Conservation (phyloP, 2,329 filamentous ascomycete genomes). For the Exophiala aquamarina region DNA sequence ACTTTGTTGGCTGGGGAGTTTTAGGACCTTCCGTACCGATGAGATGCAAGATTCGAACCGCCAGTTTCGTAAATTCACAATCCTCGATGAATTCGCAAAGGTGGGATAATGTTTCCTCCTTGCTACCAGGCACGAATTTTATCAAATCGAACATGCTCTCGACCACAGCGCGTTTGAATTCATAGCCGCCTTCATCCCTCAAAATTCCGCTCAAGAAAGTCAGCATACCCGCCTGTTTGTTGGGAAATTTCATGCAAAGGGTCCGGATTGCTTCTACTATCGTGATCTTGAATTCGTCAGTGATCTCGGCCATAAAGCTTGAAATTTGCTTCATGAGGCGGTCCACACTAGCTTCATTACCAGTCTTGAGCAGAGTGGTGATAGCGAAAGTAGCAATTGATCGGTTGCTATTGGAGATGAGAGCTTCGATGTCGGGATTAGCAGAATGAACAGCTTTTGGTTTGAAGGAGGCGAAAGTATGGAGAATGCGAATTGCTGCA, state of each 20-base stretch:
- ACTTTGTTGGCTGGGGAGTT: constrained; percentile 94
- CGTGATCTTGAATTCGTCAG: constrained; percentile 99
- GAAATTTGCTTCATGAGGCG: constrained; percentile 98
- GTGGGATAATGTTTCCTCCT: constrained; percentile 81
- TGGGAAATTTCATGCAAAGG: constrained; percentile 94
- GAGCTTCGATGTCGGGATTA: constrained; percentile 94
- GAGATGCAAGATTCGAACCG: constrained; percentile 90
- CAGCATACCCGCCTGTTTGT: constrained; percentile 97
- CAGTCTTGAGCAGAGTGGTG: constrained; percentile 95
- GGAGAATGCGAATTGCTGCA: constrained; percentile 90
- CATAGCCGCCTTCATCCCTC: constrained; percentile 93
- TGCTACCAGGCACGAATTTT: constrained; percentile 92
- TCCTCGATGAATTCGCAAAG: constrained; percentile 99
- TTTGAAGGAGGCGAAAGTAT: constrained; percentile 96
- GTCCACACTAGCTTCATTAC: constrained; percentile 95
- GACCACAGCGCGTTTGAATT: constrained; percentile 96
- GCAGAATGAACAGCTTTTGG: constrained; percentile 86
- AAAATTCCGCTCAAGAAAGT: constrained; percentile 96
- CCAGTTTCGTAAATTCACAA: constrained; percentile 97
- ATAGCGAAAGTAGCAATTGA: constrained; percentile 98
- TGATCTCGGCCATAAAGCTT: constrained; percentile 98
- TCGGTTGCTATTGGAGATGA: constrained; percentile 95
- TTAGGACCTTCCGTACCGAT: constrained; percentile 93
- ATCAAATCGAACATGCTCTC: constrained; percentile 99
- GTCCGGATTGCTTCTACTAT: constrained; percentile 98